Evolutionary conservation across 306 rosid species (phyloP), one percentile per base, ranked within the genome.

Genomic region (Prunus padus): DNA sequence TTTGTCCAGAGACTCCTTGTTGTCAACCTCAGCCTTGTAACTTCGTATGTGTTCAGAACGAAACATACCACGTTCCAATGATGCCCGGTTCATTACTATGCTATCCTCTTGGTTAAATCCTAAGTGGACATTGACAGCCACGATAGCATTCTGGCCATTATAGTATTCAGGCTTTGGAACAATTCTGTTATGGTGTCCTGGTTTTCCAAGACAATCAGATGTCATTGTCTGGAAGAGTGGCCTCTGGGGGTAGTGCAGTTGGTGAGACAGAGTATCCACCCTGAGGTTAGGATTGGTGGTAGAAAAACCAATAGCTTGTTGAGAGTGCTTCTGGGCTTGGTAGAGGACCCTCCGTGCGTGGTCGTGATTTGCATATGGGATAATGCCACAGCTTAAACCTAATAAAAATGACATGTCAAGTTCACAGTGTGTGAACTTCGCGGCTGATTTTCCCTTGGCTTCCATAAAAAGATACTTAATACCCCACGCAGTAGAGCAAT

Each of bases 91-190:
- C 99, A 96, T 96, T 73, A 96, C 99, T 78, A 96, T 76, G 33
- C 97, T 92, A 82, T 96, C 99, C 74, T 96, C 99, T 86, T 96
- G 98, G 82, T 96, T 96, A 85, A 87, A 96, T 37, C 99, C 99
- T 7, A 89, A 63, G 80, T 96, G 99, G 40, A 96, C 99, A 74
- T 96, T 96, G 78, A 96, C 97, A 56, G 98, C 97, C 66, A 96
- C 99, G 76, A 96, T 96, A 19, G 98, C 98, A 60, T 84, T 90
- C 87, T 96, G 99, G 63, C 99, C 98, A 83, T 92, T 92, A 67
- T 82, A 92, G 77, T 86, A 92, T 75, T 95, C 99, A 14, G 95
- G 84, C 82, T 77, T 92, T 0, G 96, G 96, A 50, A 79, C 72
- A 67, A 85, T 55, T 37, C 76, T 84, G 19, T 73, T 85, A 33